Base-by-base conservation (phyloP, 2,329 filamentous ascomycete species). In the Lecanicillium sp. region DNA sequence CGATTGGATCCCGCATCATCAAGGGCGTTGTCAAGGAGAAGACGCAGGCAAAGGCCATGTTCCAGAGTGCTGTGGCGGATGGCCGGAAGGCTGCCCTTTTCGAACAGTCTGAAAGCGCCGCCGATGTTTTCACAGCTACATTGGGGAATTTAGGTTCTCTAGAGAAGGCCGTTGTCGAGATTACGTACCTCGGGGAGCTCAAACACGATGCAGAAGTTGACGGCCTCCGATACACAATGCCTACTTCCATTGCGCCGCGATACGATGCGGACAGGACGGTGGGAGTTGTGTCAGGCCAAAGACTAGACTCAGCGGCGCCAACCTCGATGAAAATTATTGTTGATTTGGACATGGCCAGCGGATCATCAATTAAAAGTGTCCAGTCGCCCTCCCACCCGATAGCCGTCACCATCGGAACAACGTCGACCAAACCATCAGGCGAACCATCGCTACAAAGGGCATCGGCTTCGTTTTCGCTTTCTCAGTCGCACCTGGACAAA, bases 181-280 rank as follows among this genome's bases (percentile, higher is more conserved):
- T 87, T 40, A 74, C 66, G 0, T 86, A 84, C 44, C 66, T 85
- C 4, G 79, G 77, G 3, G 81, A 87, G 54, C 66, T 87, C 39
- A 84, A 84, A 59, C 79, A 86, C 47, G 81, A 87, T 51, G 72
- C 77, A 31, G 75, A 80, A 44, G 66, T 74, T 3, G 79, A 87
- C 50, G 80, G 80, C 5, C 64, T 83, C 18, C 72, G 81, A 6
- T 83, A 82, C 52, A 86, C 75, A 4, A 73, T 88, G 4, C 84
- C 83, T 0, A 83, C 73, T 1, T 60, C 57, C 34, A 79, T 88
- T 40, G 78, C 77, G 1, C 82, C 82, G 2, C 70, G 81, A 15
- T 87, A 85, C 55, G 79, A 79, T 9, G 13, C 29, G 1, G 28
- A 29, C 2, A 17, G 11, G 28, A 39, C n/a, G 33, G 40, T n/a